phyloP scores from a whole-genome alignment of 768 basidiomycete genomes.

The Mycena olivaceomarginata region DNA sequence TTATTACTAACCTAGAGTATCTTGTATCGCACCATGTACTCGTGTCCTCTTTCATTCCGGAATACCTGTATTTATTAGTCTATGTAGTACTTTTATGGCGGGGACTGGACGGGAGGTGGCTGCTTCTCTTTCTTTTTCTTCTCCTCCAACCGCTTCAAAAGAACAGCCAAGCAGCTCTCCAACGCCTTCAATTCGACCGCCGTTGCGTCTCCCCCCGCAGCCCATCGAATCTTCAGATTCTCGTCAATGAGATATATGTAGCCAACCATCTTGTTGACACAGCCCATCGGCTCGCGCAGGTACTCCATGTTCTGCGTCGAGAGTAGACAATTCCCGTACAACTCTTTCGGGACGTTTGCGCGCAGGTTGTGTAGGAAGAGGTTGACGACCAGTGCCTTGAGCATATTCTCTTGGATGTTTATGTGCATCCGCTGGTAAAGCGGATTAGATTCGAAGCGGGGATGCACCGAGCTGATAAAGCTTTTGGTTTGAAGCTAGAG shows the following conservation, averaged over 20 bases:
- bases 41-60: background rate
- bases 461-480: slow-evolving; percentile 77
- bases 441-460: slow-evolving; percentile 71
- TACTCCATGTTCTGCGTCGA: slow-evolving; percentile 92
- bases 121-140: slow-evolving; percentile 52
- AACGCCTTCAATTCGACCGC: slow-evolving; percentile 82
- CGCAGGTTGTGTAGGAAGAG: slow-evolving; percentile 89
- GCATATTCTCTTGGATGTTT: slow-evolving; percentile 95
- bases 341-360: slow-evolving; percentile 74
- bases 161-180: slow-evolving; percentile 80
- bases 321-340: slow-evolving; percentile 85
- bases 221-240: slow-evolving; percentile 92
- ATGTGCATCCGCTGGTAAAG: slow-evolving; percentile 87
- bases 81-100: slow-evolving; percentile 12
- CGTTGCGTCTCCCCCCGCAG: slow-evolving; percentile 90
- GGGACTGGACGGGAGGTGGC: slow-evolving; percentile 5
- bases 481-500: slow-evolving; percentile 85
- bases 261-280: slow-evolving; percentile 93
- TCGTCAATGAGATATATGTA: slow-evolving; percentile 95
- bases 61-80: background rate
- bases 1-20: slow-evolving; percentile 18
- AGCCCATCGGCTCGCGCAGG: slow-evolving; percentile 88
- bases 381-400: slow-evolving; percentile 93
- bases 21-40: slow-evolving; percentile 18
- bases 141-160: slow-evolving; percentile 74